Base-by-base conservation (phyloP, 768 basidiomycete genomes). In the Phanerochaete sordida region DNA sequence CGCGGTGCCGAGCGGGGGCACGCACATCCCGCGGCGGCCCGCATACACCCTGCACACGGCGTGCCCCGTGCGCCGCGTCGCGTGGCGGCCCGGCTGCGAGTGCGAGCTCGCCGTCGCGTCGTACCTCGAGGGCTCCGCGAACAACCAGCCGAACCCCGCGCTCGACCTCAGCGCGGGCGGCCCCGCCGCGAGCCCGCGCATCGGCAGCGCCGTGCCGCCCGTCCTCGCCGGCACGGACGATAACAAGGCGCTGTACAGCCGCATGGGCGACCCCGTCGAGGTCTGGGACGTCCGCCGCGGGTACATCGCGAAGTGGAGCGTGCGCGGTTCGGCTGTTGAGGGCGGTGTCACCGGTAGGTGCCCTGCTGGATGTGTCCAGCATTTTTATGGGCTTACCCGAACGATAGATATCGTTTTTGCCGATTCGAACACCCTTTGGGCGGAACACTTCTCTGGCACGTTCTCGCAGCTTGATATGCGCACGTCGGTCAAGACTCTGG, bases 261-360 rank as follows among this genome's bases (percentile, higher is more conserved):
- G 65, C 3, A 71, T 65, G 2, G 82, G 85, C 2, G 87, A 91
- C 66, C 75, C 84, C 0, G 78, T 92, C 30, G 91, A 93, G 66
- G 86, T 94, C 24, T 95, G 93, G 93, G 92, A 95, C 69, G 89
- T 90, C 1, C 78, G 92, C 56, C 77, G 93, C 49, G 82, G 84
- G 0, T 91, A 88, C 82, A 79, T 93, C 51, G 87, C 89, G 5
- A 95, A 94, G 73, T 94, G 92, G 88, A 80, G 82, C 2, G 81
- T 93, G 12, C 80, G 77, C 23, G 84, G 85, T 15, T 84, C 83
- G 13, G 77, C 81, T 4, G 76, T 75, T 1, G 91, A 93, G 60
- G 88, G 91, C 5, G 86, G 86, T 24, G 84, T 89, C 2, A 87
- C 87, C 13, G 92, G 92, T 92, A 63, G 27, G 80, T 67, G 31